Conservation (phyloP, 1,284 basidiomycete species). For the Heterobasidion occidentale region DNA sequence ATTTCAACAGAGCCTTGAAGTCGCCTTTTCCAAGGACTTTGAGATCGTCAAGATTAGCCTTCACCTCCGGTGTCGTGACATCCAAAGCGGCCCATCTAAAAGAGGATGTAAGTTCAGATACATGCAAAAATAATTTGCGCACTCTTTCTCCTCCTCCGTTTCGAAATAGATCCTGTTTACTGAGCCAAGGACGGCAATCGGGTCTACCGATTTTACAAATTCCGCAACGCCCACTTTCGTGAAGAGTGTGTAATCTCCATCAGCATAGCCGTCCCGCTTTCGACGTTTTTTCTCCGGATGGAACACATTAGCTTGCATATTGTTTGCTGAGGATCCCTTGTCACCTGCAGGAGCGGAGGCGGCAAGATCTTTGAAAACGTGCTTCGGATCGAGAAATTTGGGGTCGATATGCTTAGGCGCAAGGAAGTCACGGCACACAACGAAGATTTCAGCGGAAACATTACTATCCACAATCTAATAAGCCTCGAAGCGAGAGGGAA, state of each 20-base stretch:
- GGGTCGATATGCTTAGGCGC: slow-evolving; percentile 96
- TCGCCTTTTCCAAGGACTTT: slow-evolving; percentile 98
- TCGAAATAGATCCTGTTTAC: slow-evolving; percentile 82
- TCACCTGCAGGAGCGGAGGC: slow-evolving; percentile 40
- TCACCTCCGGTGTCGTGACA: slow-evolving; percentile 75
- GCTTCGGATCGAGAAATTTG: slow-evolving; percentile 95
- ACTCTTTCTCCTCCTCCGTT: slow-evolving; percentile 82
- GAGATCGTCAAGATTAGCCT: slow-evolving; percentile 82
- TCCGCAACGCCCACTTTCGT: slow-evolving; percentile 67
- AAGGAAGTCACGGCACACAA: slow-evolving; percentile 94
- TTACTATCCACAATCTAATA: slow-evolving; percentile 49
- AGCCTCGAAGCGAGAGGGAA: not conserved
- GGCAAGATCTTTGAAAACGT: slow-evolving; percentile 93
- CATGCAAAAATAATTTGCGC: slow-evolving; percentile 17
- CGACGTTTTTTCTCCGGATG: slow-evolving; percentile 96
- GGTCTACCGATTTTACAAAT: slow-evolving; percentile 69
- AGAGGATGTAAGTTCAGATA: slow-evolving; percentile 4
- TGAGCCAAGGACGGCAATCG: slow-evolving; percentile 76
- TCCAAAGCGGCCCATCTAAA: slow-evolving; percentile 65
- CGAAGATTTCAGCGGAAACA: slow-evolving; percentile 99
- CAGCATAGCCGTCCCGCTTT: slow-evolving; percentile 91
- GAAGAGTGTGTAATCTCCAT: slow-evolving; percentile 91
- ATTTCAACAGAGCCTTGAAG: slow-evolving; percentile 91
- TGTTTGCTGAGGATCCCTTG: slow-evolving; percentile 45
- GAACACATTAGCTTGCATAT: slow-evolving; percentile 84